Evolutionary conservation across 1,284 basidiomycete genomes (phyloP).

Genomic region (Ganoderma sinense): DNA sequence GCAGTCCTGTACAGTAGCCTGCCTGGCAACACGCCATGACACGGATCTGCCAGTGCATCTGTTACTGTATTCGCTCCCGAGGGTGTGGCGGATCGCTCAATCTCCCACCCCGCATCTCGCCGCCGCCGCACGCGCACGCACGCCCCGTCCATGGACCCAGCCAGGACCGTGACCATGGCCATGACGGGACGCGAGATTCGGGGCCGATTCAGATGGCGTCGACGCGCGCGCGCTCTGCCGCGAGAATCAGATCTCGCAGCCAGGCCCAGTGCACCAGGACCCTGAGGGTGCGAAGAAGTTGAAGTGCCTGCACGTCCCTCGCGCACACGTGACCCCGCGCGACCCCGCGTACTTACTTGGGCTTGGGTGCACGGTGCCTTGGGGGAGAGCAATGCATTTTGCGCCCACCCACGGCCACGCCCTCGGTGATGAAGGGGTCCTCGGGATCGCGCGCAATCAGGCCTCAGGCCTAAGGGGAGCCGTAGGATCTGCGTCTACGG

Average conservation of each 20-base stretch:
- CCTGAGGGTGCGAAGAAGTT: constrained; percentile 4
- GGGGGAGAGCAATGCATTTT: constrained; percentile 15
- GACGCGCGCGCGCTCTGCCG: too few species aligned
- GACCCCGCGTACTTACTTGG: too few species aligned
- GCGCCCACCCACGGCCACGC: constrained; percentile 1
- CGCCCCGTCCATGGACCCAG: neutral
- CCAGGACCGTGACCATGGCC: too few species aligned
- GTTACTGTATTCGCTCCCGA: neutral
- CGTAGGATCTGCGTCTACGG: neutral
- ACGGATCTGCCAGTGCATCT: neutral
- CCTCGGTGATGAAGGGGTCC: constrained; percentile 7
- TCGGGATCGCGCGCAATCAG: constrained; percentile 26
- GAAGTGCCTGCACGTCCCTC: neutral
- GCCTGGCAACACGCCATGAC: neutral
- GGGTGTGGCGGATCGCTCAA: constrained; percentile 5
- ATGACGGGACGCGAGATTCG: neutral
- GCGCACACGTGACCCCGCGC: constrained; percentile 21
- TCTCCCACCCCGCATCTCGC: neutral
- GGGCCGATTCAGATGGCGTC: constrained; percentile 6
- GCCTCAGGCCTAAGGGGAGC: too few species aligned
- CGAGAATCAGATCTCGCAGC: neutral
- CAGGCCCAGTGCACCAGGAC: neutral
- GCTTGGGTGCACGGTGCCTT: too few species aligned
- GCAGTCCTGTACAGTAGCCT: neutral
- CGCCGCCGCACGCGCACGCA: neutral